Base-by-base conservation (phyloP, 495 filamentous ascomycete genomes). In the Trichoderma virens region DNA sequence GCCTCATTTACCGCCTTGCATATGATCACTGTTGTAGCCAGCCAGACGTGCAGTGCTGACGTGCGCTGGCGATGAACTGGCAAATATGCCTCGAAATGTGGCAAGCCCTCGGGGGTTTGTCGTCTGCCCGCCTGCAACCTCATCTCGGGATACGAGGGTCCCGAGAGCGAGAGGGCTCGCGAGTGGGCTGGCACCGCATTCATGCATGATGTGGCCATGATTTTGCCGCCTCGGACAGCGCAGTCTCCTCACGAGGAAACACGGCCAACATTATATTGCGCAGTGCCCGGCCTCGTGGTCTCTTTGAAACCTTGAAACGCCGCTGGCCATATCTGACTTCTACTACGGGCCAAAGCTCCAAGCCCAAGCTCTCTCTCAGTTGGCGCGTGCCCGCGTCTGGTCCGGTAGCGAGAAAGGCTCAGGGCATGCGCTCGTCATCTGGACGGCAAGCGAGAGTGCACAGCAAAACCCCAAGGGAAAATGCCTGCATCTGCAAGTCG, bases 31-130 rank as follows among this genome's bases (percentile, higher is more conserved):
- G 51, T 25, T 9, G 20, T 25, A 56, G 51, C 25, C 16, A 11
- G 23, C 51, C 51, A 56, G 51, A 56, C 23, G 51, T 56, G 51
- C 51, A 56, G 51, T 16, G 51, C 51, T 56, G 51, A 56, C 51
- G 51, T 56, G 51, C 51, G 51, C 27, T 56, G 51, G 51, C 51
- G 25, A 56, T 56, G 51, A 56, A 56, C 51, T 56, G 51, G 51
- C 51, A 31, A 56, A 28, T 56, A 56, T 30, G 51, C 51, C 51
- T 56, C 51, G 51, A 56, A 31, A 56, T 56, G 51, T 56, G 51
- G 51, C 51, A 31, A 30, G 51, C 11, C 51, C 23, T 56, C n/a
- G n/a, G 18, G 16, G 45, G n/a, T n/a, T n/a, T n/a, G n/a, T n/a
- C 51, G 18, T 56, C 5, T 56, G 8, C 51, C 20, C 23, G 25